Evolutionary conservation across 192 early-diverging fungal genomes (phyloP).

Genomic region (Allomyces macrogynus): DNA sequence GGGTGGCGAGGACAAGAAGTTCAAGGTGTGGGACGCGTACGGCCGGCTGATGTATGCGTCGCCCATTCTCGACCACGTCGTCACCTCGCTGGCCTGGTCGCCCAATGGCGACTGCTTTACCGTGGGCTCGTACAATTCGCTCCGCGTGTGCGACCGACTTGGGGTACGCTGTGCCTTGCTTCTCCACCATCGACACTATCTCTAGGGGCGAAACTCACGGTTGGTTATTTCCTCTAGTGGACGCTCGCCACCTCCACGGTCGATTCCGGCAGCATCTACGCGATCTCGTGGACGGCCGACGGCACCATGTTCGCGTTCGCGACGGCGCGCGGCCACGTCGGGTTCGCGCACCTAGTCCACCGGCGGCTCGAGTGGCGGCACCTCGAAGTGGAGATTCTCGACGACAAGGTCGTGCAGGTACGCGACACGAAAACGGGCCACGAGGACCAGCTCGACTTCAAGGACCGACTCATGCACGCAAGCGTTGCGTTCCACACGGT

Average conservation of each 20-base stretch:
- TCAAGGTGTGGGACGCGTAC: constrained; percentile 38
- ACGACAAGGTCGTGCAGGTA: constrained; percentile 26
- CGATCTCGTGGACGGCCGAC: constrained; percentile 39
- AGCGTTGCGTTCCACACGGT: background rate
- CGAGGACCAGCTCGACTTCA: background rate
- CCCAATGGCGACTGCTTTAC: constrained; percentile 39
- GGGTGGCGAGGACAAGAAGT: constrained; percentile 35
- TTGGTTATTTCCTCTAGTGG: constrained; percentile 13
- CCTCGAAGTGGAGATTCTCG: constrained; percentile 28
- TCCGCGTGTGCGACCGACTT: constrained; percentile 32
- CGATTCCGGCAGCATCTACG: constrained; percentile 24
- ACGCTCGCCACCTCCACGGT: constrained; percentile 28
- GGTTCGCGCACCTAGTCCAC: constrained; percentile 31
- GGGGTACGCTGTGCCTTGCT: constrained; percentile 12
- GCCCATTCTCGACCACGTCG: constrained; percentile 22
- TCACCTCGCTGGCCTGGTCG: constrained; percentile 32
- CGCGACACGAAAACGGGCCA: constrained; percentile 11
- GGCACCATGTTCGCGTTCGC: constrained; percentile 34
- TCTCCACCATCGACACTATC: background rate
- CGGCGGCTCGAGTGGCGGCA: constrained; percentile 35
- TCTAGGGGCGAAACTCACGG: too few relatives aligned
- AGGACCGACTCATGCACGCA: background rate
- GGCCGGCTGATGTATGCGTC: constrained; percentile 31
- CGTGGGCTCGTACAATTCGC: constrained; percentile 25
- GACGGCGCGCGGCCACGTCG: constrained; percentile 25